Percentiles rank a stretch among this genome's conserved stretches.
phyloP scores from a whole-genome alignment of 2,329 filamentous ascomycete species.

The Paracamarosporium sp. region DNA sequence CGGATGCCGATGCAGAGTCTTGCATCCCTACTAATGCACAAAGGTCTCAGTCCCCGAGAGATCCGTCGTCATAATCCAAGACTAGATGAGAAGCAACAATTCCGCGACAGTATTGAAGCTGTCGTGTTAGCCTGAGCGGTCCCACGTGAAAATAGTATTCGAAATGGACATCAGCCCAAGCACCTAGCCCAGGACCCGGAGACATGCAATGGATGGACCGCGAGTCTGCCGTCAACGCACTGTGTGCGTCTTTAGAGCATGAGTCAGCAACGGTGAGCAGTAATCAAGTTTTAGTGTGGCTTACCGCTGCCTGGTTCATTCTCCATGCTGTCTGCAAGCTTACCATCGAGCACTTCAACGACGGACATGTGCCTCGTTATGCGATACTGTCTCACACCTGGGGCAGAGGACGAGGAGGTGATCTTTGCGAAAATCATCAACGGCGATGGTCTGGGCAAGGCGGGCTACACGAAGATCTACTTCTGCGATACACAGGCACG shows the following conservation, averaged over 20 bases:
- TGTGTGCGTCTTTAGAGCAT: constrained; percentile 9
- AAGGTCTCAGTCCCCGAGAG: background rate
- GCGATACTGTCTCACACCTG: no score
- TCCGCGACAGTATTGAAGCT: constrained; percentile 37
- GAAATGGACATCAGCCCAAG: constrained; percentile 14
- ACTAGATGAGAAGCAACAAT: constrained; percentile 28
- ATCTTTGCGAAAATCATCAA: no score
- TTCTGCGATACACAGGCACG: no score
- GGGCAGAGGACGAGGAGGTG: no score
- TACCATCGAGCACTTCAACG: no score
- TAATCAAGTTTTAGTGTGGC: background rate
- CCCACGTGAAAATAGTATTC: constrained; percentile 31
- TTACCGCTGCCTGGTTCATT: constrained; percentile 18
- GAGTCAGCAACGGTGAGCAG: background rate
- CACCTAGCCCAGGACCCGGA: constrained; percentile 30
- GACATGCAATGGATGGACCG: constrained; percentile 24
- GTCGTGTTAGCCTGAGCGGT: constrained; percentile 38
- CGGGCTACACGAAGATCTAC: no score
- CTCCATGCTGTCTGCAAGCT: constrained; percentile 17
- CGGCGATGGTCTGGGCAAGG: no score
- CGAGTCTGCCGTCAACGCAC: constrained; percentile 9
- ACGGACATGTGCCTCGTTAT: no score
- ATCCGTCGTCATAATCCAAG: constrained; percentile 22
- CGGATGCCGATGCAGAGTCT: background rate
- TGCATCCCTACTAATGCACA: background rate